Percentiles rank a stretch among this genome's conserved stretches.
Evolutionary conservation across 2,329 filamentous ascomycete species (phyloP).

Genomic region (Pseudocercospora eumusae): DNA sequence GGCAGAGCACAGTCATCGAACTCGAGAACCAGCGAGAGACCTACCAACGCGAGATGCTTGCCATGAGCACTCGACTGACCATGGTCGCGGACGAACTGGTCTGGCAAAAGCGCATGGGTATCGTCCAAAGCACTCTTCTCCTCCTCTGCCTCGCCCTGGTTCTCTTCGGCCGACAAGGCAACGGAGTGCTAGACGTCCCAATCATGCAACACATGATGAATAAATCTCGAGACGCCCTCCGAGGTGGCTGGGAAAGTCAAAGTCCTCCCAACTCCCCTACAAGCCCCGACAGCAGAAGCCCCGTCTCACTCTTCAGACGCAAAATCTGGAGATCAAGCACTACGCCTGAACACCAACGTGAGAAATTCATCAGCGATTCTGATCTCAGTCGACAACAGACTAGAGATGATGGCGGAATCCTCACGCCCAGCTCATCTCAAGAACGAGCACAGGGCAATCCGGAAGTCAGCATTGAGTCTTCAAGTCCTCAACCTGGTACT

Average conservation of each 20-base stretch:
- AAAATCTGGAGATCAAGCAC: constrained; percentile 41
- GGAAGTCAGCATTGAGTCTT: constrained; percentile 1
- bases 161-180: constrained; percentile 61
- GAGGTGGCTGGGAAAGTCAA: constrained; percentile 39
- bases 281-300: constrained; percentile 36
- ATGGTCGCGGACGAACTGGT: constrained; percentile 90
- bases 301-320: constrained; percentile 37
- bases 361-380: constrained; percentile 18
- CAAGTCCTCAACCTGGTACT: not conserved
- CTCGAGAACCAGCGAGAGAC: constrained; percentile 85
- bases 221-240: constrained; percentile 38
- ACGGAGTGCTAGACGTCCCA: constrained; percentile 45
- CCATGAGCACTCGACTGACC: constrained; percentile 76
- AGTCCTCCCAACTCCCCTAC: constrained; percentile 41
- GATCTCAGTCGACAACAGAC: constrained; percentile 19
- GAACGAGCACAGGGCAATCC: constrained; percentile 12
- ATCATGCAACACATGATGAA: constrained; percentile 49
- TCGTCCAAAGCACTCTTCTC: constrained; percentile 84
- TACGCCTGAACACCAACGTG: constrained; percentile 15
- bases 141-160: constrained; percentile 84
- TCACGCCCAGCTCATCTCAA: constrained; percentile 15
- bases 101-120: constrained; percentile 84
- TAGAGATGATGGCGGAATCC: constrained; percentile 13
- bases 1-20: constrained; percentile 92
- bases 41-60: constrained; percentile 78